These are phyloP conservation scores for Pezizomycotina sp. DNA, from an alignment of 2,329 filamentous ascomycete genomes.

Conservation along the genomic window DNA sequence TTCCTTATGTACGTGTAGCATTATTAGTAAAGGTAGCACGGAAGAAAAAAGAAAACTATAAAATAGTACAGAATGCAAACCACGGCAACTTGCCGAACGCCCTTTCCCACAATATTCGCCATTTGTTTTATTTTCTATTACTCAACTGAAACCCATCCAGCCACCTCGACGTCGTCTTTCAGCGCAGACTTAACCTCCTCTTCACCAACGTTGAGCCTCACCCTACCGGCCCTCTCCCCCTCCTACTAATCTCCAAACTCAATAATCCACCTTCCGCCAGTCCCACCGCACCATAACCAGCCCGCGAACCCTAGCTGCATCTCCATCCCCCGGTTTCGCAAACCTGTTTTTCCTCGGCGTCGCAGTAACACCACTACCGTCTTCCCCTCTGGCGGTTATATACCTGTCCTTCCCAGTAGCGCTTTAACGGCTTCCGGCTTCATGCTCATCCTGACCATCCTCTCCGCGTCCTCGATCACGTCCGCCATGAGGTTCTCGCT, in stretches of 20 bases:
- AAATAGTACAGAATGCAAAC: too few relatives aligned
- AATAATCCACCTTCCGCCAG: conserved; percentile 77
- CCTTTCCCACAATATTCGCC: too few relatives aligned
- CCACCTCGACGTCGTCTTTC: conserved; percentile 73
- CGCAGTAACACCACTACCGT: conserved; percentile 26
- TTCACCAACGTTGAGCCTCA: conserved; percentile 70
- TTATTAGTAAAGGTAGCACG: too few relatives aligned
- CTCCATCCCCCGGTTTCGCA: conserved; percentile 26
- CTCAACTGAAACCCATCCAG: conserved; percentile 50
- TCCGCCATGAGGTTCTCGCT: conserved; percentile 79
- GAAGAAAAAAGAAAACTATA: too few relatives aligned
- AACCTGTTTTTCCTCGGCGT: conserved; percentile 26
- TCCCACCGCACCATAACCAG: conserved; percentile 62
- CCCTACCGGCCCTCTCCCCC: conserved; percentile 71
- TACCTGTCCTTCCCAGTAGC: conserved; percentile 34
- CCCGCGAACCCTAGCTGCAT: conserved; percentile 37
- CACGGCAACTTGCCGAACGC: too few relatives aligned
- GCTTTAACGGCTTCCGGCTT: conserved; percentile 45
- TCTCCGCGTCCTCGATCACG: conserved; percentile 68
- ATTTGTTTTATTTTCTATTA: too few relatives aligned
- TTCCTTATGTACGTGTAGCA: too few relatives aligned
- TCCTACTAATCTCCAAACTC: conserved; percentile 57
- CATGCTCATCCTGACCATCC: conserved; percentile 46
- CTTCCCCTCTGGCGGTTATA: conserved; percentile 18
- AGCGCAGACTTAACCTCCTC: conserved; percentile 83